A percentile compares a stretch with the other conserved stretches of the same genome.
These are phyloP conservation scores for Croton laevigatus DNA, from an alignment of 441 rosid genomes.

Conservation along the genomic window DNA sequence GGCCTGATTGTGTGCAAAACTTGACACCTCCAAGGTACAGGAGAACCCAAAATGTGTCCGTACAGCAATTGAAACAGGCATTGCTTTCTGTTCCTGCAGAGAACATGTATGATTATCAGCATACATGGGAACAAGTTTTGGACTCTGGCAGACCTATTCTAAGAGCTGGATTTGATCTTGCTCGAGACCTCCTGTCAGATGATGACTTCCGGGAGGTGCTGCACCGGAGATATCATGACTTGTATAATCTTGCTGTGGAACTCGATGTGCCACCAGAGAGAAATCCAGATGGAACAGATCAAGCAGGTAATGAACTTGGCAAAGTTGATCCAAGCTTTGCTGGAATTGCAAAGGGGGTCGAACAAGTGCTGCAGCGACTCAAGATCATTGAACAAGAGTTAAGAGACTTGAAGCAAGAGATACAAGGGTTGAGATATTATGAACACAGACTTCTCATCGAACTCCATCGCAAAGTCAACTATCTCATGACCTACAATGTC, in stretches of 20 bases:
- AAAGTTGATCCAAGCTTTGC: constrained; percentile 74
- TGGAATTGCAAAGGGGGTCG: constrained; percentile 89
- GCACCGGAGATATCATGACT: constrained; percentile 79
- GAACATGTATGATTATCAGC: constrained; percentile 89
- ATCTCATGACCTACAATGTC: constrained; percentile 82
- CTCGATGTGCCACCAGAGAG: constrained; percentile 70
- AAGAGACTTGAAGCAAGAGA: constrained; percentile 90
- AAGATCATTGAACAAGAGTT: constrained; percentile 95
- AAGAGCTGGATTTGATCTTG: constrained; percentile 70
- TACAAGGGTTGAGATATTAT: constrained; percentile 87
- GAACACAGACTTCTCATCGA: constrained; percentile 82
- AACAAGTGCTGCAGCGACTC: constrained; percentile 79
- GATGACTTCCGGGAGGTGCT: constrained; percentile 90
- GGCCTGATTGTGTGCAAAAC: constrained; percentile 79
- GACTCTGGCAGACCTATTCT: constrained; percentile 65
- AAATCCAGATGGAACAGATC: constrained; percentile 46
- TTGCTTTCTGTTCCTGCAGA: constrained; percentile 87
- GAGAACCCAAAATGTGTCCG: constrained; percentile 56
- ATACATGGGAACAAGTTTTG: constrained; percentile 70
- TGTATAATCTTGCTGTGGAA: constrained; percentile 79
- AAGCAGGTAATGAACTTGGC: constrained; percentile 41
- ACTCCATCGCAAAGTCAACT: constrained; percentile 86
- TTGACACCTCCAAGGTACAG: constrained; percentile 77
- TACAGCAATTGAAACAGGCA: constrained; percentile 75
- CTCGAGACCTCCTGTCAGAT: constrained; percentile 84